phyloP scores from a whole-genome alignment of 305 asterid genomes.

The Solanum aculeatissimum region DNA sequence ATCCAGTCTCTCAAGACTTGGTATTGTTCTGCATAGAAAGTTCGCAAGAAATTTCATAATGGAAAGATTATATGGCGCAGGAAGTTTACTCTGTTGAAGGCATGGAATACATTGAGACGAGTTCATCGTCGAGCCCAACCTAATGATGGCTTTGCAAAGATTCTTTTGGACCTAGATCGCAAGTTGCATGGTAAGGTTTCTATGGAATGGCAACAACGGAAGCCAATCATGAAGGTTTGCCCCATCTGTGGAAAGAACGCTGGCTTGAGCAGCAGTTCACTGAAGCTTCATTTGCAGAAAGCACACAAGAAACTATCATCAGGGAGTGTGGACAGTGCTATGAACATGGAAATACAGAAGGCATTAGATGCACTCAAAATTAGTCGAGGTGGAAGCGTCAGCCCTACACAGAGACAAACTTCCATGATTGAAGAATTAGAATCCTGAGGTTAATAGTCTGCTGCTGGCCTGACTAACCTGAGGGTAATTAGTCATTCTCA shows the following conservation, averaged over 20 bases:
- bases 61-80: conserved; percentile 25
- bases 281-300: conserved; percentile 94
- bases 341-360: conserved; percentile 91
- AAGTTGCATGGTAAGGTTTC: conserved; percentile 74
- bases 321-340: conserved; percentile 97
- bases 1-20: background rate
- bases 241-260: conserved; percentile 92
- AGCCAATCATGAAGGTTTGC: conserved; percentile 83
- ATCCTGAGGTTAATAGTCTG: background rate
- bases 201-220: conserved; percentile 96
- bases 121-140: conserved; percentile 97
- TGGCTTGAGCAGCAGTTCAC: conserved; percentile 95
- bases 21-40: background rate
- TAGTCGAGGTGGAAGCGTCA: conserved; percentile 81
- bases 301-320: conserved; percentile 83
- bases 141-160: conserved; percentile 85
- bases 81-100: conserved; percentile 55
- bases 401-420: conserved; percentile 76
- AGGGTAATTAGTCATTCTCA: background rate
- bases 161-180: conserved; percentile 61
- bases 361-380: conserved; percentile 75
- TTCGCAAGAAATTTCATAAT: background rate
- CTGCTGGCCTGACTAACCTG: background rate
- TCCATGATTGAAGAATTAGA: conserved; percentile 1
- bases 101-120: conserved; percentile 75